Conservation (phyloP, 208 protist species). For the Leishmania arabica region DNA sequence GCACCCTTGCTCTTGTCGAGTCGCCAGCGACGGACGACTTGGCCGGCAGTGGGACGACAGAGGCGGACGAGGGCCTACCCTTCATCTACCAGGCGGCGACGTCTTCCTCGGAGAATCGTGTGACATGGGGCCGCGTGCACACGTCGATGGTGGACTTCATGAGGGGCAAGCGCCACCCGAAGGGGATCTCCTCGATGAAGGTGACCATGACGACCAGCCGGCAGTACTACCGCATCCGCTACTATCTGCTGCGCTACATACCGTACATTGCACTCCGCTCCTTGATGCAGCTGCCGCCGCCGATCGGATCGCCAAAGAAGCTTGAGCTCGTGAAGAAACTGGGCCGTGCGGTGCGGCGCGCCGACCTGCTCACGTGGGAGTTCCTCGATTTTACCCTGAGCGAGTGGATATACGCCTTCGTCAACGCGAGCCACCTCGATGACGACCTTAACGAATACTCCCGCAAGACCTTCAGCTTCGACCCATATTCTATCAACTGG, state of each 20-base stretch:
- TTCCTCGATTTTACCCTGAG: conserved; percentile 64
- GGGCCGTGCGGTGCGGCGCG: conserved; percentile 56
- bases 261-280: conserved; percentile 54
- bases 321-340: conserved; percentile 45
- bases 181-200: conserved; percentile 36
- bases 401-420: conserved; percentile 63
- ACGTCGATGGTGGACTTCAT: conserved; percentile 41
- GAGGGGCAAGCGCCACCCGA: conserved; percentile 52
- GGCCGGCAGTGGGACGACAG: neutral
- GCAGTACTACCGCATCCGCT: conserved; percentile 47
- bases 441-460: conserved; percentile 49
- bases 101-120: conserved; percentile 46
- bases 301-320: conserved; percentile 56
- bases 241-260: conserved; percentile 57
- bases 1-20: conserved; percentile 3
- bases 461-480: conserved; percentile 49
- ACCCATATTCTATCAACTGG: conserved; percentile 77
- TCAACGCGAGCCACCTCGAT: conserved; percentile 51
- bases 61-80: conserved; percentile 32
- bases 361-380: conserved; percentile 59
- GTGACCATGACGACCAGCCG: conserved; percentile 45
- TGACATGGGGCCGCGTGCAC: conserved; percentile 52
- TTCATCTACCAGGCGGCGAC: conserved; percentile 75
- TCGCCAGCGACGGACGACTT: conserved; percentile 9
- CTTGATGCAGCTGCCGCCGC: conserved; percentile 48